Base-by-base conservation (phyloP, 169 alveolate species). In the Theileria sp. region DNA sequence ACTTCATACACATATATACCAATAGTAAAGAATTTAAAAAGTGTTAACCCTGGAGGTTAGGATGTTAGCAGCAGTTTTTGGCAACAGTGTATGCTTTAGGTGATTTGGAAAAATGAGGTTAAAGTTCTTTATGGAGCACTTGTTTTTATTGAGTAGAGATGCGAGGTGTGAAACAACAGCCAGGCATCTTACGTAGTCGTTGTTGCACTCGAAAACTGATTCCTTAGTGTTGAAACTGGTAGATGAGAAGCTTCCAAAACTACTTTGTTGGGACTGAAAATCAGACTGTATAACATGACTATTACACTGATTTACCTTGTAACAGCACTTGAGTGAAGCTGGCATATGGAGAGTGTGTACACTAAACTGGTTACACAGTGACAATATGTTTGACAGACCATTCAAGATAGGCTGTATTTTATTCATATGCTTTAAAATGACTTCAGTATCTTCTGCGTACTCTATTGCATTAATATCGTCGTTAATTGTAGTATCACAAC, bases 241-340 rank as follows among this genome's bases (percentile, higher is more conserved):
- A 25, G 28, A 38, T 5, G 28, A 10, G 30, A 3, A 28, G 6
- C 30, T 28, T 3, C 72, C 72, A 28, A 17, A 28, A 58, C 26
- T 58, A 25, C 36, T 58, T 58, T 7, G 36, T 15, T 64, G 72
- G 21, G 1, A 17, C 32, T 64, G 72, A 64, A 64, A 64, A 21
- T 64, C 72, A 3, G 54, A 17, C 19, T 64, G 72, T 15, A 64
- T 64, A 1, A 21, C 72, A 15, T 21, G 34, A 38, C 50, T 64
- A 38, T 64, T 64, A 32, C 38, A 64, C 34, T 74, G 61, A 30
- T 74, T 74, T 0, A 74, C 64, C 44, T 74, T 32, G 51, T 38
- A 77, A 44, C 86, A 76, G 67, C 89, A 83, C 32, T 80, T 66
- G 38, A 83, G 78, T n/a, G 86, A 60, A 6, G 86, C 89, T 26